Evolutionary conservation across 2,329 filamentous ascomycete species (phyloP).

Genomic region (Tolypocladium pustulatum): DNA sequence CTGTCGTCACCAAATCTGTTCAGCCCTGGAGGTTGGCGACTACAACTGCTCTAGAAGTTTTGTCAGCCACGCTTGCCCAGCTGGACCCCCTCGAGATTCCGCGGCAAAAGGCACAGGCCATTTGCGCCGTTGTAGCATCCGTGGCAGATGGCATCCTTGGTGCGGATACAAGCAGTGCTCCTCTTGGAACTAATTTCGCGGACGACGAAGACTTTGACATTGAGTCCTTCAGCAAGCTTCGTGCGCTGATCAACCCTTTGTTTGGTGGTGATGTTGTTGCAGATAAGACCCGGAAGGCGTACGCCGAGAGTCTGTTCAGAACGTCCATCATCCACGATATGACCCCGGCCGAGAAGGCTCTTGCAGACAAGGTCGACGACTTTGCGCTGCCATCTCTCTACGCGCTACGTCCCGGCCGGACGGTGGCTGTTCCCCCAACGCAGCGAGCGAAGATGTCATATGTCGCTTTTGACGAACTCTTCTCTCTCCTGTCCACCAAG

Average conservation of each 20-base stretch:
- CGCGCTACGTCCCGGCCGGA: constrained; percentile 57
- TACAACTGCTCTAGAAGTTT: constrained; percentile 54
- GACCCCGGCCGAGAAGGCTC: constrained; percentile 40
- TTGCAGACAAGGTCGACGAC: constrained; percentile 34
- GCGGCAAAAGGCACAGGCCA: constrained; percentile 35
- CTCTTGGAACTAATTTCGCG: constrained; percentile 36
- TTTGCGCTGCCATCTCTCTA: constrained; percentile 51
- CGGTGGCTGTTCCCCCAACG: constrained; percentile 55
- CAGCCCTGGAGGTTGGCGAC: constrained; percentile 77
- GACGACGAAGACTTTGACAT: constrained; percentile 79
- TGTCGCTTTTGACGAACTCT: constrained; percentile 69
- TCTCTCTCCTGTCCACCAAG: constrained; percentile 48
- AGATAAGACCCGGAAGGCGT: constrained; percentile 56
- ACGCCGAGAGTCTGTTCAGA: constrained; percentile 66
- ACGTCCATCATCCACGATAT: constrained; percentile 71
- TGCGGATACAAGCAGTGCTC: constrained; percentile 45
- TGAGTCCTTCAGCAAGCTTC: constrained; percentile 56
- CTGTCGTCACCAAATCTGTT: constrained; percentile 56
- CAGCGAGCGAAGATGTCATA: constrained; percentile 66
- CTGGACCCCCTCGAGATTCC: constrained; percentile 38
- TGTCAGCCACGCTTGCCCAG: constrained; percentile 54
- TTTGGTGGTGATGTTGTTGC: constrained; percentile 57
- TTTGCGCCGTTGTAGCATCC: constrained; percentile 61
- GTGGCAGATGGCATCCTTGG: constrained; percentile 60
- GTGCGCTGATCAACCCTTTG: constrained; percentile 61